Evolutionary conservation across 352 stramenopile species (phyloP), one percentile per base, ranked within the genome.

Genomic region (Globisporangium spiculum): DNA sequence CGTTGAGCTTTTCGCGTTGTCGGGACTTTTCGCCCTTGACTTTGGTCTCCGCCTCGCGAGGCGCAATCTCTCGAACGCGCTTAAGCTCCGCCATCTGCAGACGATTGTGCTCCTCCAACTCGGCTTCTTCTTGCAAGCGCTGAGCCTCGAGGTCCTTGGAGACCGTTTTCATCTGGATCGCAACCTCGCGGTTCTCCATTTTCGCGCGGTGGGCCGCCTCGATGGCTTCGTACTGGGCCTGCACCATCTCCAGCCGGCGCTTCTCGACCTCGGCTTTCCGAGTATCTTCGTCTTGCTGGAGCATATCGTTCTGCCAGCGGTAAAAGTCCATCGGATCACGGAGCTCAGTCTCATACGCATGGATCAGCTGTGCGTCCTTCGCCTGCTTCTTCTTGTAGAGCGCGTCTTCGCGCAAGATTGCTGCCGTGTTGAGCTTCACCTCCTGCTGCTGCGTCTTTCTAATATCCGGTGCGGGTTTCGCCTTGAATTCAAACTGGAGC

Each of bases 381-480:
- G 86, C 88, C 72, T 98, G 92, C 71, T 98, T 97, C 60, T 93
- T 90, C 70, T 97, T 95, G 76, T 94, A 86, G 60, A 98, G 67
- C 16, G 90, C 89, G 60, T 98, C 94, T 85, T 98, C 94, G 5
- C 92, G 83, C 58, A 98, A 66, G 56, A 98, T 97, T 0, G 93
- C 86, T 0, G 93, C 91, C 2, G 86, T 78, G 54, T 93, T 98
- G 24, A 98, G 79, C 67, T 95, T 95, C 36, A 98, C 83, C 30
- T 88, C 75, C 24, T 59, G 58, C 46, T 74, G 71, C 32, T 52
- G 16, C 9, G 63, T 64, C 24, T 78, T 76, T 12, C 71, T 73
- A 1, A 60, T n/a, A 24, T 79, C 75, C 1, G 84, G 84, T 50
- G 84, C 80, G 1, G 87, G 80, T 55, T 84, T 93, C 12, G 84